These are phyloP conservation scores for Irpex lacteus DNA, from an alignment of 1,284 basidiomycete genomes.

Conservation along the genomic window DNA sequence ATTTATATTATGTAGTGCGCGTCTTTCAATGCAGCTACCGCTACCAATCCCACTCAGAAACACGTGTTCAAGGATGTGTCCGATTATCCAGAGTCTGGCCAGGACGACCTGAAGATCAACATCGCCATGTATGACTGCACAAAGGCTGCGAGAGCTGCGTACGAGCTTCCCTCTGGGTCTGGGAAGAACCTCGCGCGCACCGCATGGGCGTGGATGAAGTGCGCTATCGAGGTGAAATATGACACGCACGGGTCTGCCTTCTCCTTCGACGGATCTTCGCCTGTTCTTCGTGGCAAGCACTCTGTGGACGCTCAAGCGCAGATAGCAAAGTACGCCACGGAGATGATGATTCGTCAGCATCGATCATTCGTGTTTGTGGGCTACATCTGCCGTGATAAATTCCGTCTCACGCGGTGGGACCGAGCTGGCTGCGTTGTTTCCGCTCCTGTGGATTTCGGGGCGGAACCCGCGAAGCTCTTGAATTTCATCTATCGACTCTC, in stretches of 20 bases:
- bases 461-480: neutral
- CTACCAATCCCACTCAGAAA: neutral
- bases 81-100: neutral
- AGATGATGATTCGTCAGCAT: conserved; percentile 16
- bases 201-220: neutral
- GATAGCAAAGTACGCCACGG: conserved; percentile 10
- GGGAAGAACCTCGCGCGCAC: neutral
- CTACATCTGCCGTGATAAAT: conserved; percentile 13
- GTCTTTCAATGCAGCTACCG: neutral
- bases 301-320: conserved; percentile 5
- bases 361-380: conserved; percentile 17
- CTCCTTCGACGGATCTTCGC: neutral
- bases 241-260: neutral
- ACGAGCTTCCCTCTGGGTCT: neutral
- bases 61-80: neutral
- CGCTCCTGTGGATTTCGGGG: conserved; percentile 12
- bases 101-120: neutral
- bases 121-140: neutral
- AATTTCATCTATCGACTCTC: conserved; percentile 15
- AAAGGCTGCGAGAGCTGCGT: neutral
- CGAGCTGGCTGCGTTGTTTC: conserved; percentile 17
- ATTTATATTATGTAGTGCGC: neutral
- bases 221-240: neutral
- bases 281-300: neutral
- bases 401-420: conserved; percentile 19